Percentiles rank a stretch among this genome's conserved stretches.
These are phyloP conservation scores for Mortierella hygrophila DNA, from an alignment of 192 early-diverging fungal genomes.

Conservation along the genomic window DNA sequence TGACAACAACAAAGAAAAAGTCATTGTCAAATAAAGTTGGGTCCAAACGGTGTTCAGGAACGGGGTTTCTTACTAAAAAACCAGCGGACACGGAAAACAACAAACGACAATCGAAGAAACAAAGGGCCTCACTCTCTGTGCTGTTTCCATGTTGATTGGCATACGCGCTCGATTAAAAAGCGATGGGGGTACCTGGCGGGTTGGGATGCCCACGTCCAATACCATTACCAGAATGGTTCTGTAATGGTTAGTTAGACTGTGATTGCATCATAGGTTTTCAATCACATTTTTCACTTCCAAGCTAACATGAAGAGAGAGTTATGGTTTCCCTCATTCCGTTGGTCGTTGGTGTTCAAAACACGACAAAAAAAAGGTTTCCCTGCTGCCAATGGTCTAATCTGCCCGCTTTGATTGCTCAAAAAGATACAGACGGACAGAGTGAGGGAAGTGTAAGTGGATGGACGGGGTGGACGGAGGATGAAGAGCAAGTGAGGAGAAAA, in stretches of 20 bases:
- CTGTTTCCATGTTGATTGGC: too few relatives aligned
- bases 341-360: neutral
- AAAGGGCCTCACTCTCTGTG: neutral
- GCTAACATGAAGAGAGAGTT: neutral
- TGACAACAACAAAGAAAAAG: neutral
- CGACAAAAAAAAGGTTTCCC: neutral
- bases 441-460: neutral
- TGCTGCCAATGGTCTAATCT: neutral
- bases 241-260: too few relatives aligned
- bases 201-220: too few relatives aligned
- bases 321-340: neutral
- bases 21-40: constrained; percentile 17
- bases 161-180: too few relatives aligned
- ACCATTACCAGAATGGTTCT: too few relatives aligned
- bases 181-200: too few relatives aligned
- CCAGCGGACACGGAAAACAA: neutral
- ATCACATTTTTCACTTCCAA: neutral
- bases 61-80: neutral
- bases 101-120: neutral
- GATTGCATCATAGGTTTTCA: too few relatives aligned
- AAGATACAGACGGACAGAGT: neutral
- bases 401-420: neutral
- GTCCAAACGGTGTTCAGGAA: neutral
- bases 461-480: neutral
- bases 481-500: neutral